Conservation (phyloP, 495 filamentous ascomycete species). For the Amniculicola lignicola region DNA sequence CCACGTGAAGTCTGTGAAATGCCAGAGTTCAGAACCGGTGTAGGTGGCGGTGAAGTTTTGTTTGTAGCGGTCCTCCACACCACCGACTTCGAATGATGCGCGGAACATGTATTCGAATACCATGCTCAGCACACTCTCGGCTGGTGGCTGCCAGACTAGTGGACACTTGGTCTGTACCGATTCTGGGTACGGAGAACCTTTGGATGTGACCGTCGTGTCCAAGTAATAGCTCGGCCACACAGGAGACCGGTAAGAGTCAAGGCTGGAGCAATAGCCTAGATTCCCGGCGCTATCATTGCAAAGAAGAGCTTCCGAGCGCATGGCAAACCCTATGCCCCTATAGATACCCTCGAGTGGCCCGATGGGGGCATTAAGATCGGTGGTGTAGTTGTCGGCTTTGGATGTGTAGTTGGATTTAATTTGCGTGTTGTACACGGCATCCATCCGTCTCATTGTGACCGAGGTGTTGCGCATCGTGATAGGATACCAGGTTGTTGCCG, state of each 20-base stretch:
- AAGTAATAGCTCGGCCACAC: not conserved
- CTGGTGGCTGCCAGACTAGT: slow-evolving; percentile 9
- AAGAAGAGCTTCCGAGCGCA: not conserved
- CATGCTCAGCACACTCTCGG: not conserved
- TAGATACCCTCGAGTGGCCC: slow-evolving; percentile 11
- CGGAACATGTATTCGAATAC: slow-evolving; percentile 23
- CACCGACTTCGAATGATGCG: not conserved
- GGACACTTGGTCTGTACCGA: not conserved
- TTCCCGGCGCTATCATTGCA: not conserved
- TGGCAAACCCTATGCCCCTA: not conserved
- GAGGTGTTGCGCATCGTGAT: slow-evolving; percentile 14
- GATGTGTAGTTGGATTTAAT: slow-evolving; percentile 23
- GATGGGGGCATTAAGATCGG: not conserved
- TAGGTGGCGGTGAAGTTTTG: slow-evolving; percentile 11
- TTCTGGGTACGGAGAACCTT: not conserved
- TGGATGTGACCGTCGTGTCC: not conserved
- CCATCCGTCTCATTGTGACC: slow-evolving; percentile 2
- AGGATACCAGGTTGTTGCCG: slow-evolving; percentile 22
- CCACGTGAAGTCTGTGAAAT: slow-evolving; percentile 16
- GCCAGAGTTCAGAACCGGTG: slow-evolving; percentile 9
- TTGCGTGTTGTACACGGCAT: not conserved
- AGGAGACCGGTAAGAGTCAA: not conserved
- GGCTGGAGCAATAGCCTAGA: not conserved
- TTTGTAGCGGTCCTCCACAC: not conserved
- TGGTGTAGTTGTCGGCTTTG: not conserved